Conservation (phyloP, 768 basidiomycete species). For the Heimioporus sp. region DNA sequence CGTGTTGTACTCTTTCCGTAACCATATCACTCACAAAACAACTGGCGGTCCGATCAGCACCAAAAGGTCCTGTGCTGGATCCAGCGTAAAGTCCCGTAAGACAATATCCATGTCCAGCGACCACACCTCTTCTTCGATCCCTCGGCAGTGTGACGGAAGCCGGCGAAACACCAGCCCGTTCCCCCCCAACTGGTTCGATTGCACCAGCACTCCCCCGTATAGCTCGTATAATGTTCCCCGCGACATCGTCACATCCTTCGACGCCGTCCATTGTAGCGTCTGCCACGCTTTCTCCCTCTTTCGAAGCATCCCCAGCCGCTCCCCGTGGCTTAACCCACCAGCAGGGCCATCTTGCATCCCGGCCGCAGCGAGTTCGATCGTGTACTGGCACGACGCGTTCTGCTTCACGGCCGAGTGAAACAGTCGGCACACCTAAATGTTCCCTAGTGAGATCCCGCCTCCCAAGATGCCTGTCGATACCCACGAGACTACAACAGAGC, state of each 20-base stretch:
- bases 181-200: constrained; percentile 26
- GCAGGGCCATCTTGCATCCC: constrained; percentile 41
- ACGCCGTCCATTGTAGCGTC: constrained; percentile 34
- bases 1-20: neutral
- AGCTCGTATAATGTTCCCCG: constrained; percentile 54
- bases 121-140: constrained; percentile 49
- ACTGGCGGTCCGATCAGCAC: constrained; percentile 44
- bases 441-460: neutral
- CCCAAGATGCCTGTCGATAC: neutral
- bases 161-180: constrained; percentile 41
- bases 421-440: constrained; percentile 33
- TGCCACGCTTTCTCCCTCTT: constrained; percentile 41
- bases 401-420: constrained; percentile 27
- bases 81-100: constrained; percentile 61
- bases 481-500: constrained; percentile 28
- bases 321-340: constrained; percentile 24
- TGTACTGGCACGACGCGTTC: constrained; percentile 38
- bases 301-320: constrained; percentile 39
- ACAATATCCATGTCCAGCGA: constrained; percentile 33
- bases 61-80: constrained; percentile 65
- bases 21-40: constrained; percentile 27
- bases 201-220: constrained; percentile 55
- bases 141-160: constrained; percentile 48
- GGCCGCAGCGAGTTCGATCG: constrained; percentile 44
- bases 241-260: constrained; percentile 37